Base-by-base conservation (phyloP, 192 early-diverging fungal species). In the Cetraspora pellucida region DNA sequence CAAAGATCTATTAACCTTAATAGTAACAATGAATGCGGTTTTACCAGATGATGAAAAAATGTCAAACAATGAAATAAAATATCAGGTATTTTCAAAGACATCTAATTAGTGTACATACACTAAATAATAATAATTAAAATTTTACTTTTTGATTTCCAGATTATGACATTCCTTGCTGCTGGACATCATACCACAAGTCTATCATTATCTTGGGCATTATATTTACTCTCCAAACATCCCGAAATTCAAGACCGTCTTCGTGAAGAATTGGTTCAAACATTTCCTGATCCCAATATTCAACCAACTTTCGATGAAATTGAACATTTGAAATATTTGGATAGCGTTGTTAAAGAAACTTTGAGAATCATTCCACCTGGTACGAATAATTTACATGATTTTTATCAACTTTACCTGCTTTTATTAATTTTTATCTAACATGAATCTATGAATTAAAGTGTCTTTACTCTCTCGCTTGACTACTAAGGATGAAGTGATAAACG, bases 171-270 rank as follows among this genome's bases (percentile, higher is more conserved):
- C 11, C 21, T 68, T 31, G 21, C 44, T 11, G 89, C 89, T 14
- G 89, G 89, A 17, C 89, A 90, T 67, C 87, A 89, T 78, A 90
- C 89, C 1, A 87, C 89, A 0, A 81, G 82, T 43, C 77, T 82
- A 10, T 73, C 85, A 0, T 65, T 85, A 10, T 80, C 79, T 10
- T 90, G 89, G 87, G 79, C 82, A 66, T 79, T 90, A 44, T 77
- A 84, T 70, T 67, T 85, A 31, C 78, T 90, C 37, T 84, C 89
- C 30, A 74, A 79, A 25, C 19, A 89, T 45, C 86, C 67, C 10
- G 72, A 81, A 1, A 54, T 83, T 10, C 87, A 90, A 43, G 79
- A 77, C 10, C 74, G 69, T 1, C 78, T 90, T 1, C 78, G 86
- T 19, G 73, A 83, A 46, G 89, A 90, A 81, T 64, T 90, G 47